Percentiles rank a stretch among this genome's conserved stretches.
These are phyloP conservation scores for Boletus subparvulus DNA, from an alignment of 768 basidiomycete species.

Conservation along the genomic window DNA sequence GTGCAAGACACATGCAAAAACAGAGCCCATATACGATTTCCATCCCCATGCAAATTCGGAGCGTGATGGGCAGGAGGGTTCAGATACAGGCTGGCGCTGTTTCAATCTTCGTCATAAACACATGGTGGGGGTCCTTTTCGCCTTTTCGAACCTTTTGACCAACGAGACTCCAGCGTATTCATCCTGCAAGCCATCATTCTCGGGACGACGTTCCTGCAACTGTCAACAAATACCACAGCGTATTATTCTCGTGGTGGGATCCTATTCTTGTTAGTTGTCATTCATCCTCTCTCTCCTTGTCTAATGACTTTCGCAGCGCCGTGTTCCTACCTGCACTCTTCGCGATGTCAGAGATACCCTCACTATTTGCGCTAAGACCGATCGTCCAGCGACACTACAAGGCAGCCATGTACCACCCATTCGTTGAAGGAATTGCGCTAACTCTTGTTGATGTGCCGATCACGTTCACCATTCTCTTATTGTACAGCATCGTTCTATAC, in stretches of 20 bases:
- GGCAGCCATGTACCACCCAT: slow-evolving; percentile 53
- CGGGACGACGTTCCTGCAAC: slow-evolving; percentile 47
- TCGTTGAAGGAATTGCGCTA: slow-evolving; percentile 44
- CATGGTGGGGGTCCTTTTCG: slow-evolving; percentile 10
- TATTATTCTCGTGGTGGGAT: slow-evolving; percentile 72
- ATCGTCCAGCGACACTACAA: slow-evolving; percentile 44
- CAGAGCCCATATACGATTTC: slow-evolving; percentile 51
- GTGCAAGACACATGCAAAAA: slow-evolving; percentile 45
- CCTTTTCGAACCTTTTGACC: background rate
- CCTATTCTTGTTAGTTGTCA: slow-evolving; percentile 66
- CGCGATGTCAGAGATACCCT: slow-evolving; percentile 58
- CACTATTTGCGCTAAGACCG: slow-evolving; percentile 45
- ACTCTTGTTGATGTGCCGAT: slow-evolving; percentile 50
- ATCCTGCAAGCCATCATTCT: slow-evolving; percentile 33
- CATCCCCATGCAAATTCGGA: slow-evolving; percentile 45
- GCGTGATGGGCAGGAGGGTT: slow-evolving; percentile 47
- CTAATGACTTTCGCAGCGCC: slow-evolving; percentile 36
- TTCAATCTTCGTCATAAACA: slow-evolving; percentile 32
- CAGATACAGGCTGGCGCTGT: slow-evolving; percentile 46
- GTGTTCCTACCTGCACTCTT: slow-evolving; percentile 59
- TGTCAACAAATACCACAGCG: slow-evolving; percentile 36
- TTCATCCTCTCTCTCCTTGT: background rate
- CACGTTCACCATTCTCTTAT: slow-evolving; percentile 35
- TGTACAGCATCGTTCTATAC: slow-evolving; percentile 49
- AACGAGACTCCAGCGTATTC: slow-evolving; percentile 35